These are phyloP conservation scores for Casaregolazyma lundiana DNA, from an alignment of 1,139 yeast genomes.

Conservation along the genomic window DNA sequence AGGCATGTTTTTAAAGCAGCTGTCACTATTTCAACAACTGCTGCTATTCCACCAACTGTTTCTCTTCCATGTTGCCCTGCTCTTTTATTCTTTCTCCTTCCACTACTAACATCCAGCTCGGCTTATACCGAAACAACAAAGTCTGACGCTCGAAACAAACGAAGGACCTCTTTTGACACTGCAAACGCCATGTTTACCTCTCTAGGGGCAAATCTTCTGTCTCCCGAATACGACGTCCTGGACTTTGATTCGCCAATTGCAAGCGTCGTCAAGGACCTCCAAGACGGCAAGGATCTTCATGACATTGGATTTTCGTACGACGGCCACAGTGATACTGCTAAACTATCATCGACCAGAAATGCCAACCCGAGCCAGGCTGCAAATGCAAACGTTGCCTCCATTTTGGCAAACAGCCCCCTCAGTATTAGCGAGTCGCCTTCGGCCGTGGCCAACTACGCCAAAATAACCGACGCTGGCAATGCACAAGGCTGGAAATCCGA, in stretches of 20 bases:
- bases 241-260: conserved; percentile 6
- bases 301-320: not conserved
- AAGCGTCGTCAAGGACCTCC: conserved; percentile 1
- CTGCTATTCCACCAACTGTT: not conserved
- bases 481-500: not conserved
- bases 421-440: conserved; percentile 13
- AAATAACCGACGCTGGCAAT: conserved; percentile 6
- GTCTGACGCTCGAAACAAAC: conserved; percentile 1
- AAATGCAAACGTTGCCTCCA: conserved; percentile 3
- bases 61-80: not conserved
- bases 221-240: conserved; percentile 13
- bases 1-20: not conserved
- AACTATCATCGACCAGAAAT: not conserved
- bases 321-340: not conserved
- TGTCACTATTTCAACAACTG: not conserved
- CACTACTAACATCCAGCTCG: not conserved
- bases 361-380: too few relatives aligned
- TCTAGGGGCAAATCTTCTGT: conserved; percentile 9
- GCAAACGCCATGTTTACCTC: conserved; percentile 7
- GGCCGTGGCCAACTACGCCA: conserved; percentile 9
- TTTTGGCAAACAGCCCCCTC: conserved; percentile 11
- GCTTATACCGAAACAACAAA: not conserved
- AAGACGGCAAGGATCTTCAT: not conserved
- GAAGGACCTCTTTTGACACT: conserved; percentile 13
- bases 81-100: not conserved